Conservation (phyloP, 805 yeast species). For the Hanseniaspora clermontiae region DNA sequence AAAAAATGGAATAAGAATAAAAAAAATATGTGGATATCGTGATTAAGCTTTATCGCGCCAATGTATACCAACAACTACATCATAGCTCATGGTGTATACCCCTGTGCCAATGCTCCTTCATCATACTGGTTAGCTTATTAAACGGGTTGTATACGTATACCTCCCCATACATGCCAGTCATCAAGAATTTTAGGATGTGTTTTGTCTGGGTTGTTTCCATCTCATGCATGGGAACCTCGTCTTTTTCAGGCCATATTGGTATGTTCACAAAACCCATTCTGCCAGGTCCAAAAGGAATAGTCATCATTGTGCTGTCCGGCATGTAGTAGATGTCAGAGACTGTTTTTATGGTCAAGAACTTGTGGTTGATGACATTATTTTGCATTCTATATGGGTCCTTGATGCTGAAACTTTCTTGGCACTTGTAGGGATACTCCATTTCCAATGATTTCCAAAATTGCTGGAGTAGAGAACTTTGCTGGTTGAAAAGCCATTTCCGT, state of each 20-base stretch:
- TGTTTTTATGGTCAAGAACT: neutral
- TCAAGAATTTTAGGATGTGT: neutral
- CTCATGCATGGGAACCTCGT: neutral
- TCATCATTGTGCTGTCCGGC: neutral
- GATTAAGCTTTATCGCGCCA: neutral
- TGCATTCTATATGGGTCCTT: neutral
- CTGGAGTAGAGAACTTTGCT: neutral
- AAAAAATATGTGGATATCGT: neutral
- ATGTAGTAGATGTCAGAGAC: neutral
- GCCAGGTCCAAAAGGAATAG: neutral
- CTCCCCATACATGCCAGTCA: neutral
- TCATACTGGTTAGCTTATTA: neutral
- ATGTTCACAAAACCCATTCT: neutral
- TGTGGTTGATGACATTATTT: neutral
- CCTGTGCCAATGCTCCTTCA: neutral
- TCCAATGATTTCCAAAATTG: slow-evolving; percentile 8
- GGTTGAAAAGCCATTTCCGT: neutral
- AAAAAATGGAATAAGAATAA: too few species aligned
- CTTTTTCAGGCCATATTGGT: neutral
- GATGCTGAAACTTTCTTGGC: neutral
- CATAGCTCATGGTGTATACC: neutral
- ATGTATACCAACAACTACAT: neutral
- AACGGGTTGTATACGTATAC: neutral
- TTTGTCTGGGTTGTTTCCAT: neutral
- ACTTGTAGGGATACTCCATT: neutral